A percentile compares a stretch with the other conserved stretches of the same genome.
phyloP scores from a whole-genome alignment of 2,329 filamentous ascomycete species.

The Leptoxyphium fumago region DNA sequence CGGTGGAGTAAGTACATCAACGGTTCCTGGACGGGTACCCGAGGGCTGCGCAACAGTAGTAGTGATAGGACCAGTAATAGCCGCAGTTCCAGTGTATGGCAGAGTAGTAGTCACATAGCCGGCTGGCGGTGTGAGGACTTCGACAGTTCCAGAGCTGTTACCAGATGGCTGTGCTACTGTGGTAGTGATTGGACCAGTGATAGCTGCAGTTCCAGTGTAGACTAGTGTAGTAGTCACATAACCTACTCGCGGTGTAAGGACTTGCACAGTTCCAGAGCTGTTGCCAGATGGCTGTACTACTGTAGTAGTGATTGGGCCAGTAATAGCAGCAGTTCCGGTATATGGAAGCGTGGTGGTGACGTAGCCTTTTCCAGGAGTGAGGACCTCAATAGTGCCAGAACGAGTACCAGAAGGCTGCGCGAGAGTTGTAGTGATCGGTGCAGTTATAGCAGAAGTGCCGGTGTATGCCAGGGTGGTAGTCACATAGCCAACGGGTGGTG shows the following conservation, averaged over 20 bases:
- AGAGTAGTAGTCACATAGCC: constrained; percentile 4
- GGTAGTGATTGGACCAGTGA: constrained; percentile 1
- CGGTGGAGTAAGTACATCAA: neutral
- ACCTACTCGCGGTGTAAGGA: neutral
- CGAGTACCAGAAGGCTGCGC: constrained; percentile 1
- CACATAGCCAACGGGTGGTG: constrained; percentile 1
- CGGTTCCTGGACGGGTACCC: constrained; percentile 2
- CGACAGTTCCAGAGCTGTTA: constrained; percentile 1
- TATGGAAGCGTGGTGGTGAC: neutral
- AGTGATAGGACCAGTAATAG: constrained; percentile 3
- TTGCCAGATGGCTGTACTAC: neutral
- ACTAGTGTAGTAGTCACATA: constrained; percentile 3
- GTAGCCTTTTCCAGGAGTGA: neutral
- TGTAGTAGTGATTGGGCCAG: constrained; percentile 1
- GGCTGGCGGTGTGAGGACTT: neutral
- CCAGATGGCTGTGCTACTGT: constrained; percentile 1
- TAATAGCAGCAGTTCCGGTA: neutral
- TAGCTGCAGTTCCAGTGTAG: neutral
- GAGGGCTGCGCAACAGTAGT: constrained; percentile 1
- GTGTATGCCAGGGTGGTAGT: neutral
- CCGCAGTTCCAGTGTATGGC: constrained; percentile 1
- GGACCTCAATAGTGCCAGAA: constrained; percentile 1
- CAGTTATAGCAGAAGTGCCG: constrained; percentile 1
- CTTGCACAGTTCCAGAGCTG: neutral
- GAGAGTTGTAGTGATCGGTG: constrained; percentile 3